These are phyloP conservation scores for Penicillium subrubescens DNA, from an alignment of 495 filamentous ascomycete species.

Conservation along the genomic window DNA sequence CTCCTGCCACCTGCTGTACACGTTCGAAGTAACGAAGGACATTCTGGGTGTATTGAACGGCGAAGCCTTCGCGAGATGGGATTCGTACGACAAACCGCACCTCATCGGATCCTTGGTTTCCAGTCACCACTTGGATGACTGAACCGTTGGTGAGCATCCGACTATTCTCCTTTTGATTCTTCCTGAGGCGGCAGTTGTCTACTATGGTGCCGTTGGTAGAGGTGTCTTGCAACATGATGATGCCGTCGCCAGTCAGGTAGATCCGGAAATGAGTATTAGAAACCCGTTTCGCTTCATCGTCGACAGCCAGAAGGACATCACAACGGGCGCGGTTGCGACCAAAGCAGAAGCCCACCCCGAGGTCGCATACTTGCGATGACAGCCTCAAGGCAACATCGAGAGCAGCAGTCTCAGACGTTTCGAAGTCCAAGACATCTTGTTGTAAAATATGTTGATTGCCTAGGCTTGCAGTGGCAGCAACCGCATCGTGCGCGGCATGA, in stretches of 20 bases:
- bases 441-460: slow-evolving; percentile 63
- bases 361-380: slow-evolving; percentile 67
- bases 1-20: slow-evolving; percentile 29
- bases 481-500: slow-evolving; percentile 66
- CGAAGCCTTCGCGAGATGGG: slow-evolving; percentile 65
- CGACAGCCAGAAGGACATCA: slow-evolving; percentile 67
- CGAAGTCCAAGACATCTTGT: slow-evolving; percentile 38
- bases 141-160: slow-evolving; percentile 73
- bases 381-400: slow-evolving; percentile 79
- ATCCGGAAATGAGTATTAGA: slow-evolving; percentile 94
- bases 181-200: slow-evolving; percentile 63
- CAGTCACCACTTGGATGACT: slow-evolving; percentile 68
- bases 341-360: slow-evolving; percentile 74
- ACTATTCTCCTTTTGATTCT: slow-evolving; percentile 47
- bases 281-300: slow-evolving; percentile 60
- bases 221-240: slow-evolving; percentile 86
- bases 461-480: slow-evolving; percentile 46
- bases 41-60: slow-evolving; percentile 61
- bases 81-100: slow-evolving; percentile 86
- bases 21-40: slow-evolving; percentile 55
- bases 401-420: slow-evolving; percentile 45
- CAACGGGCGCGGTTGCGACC: slow-evolving; percentile 71
- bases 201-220: slow-evolving; percentile 94
- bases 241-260: slow-evolving; percentile 73
- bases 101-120: slow-evolving; percentile 43